phyloP scores from a whole-genome alignment of 768 basidiomycete species.

The Rhodocollybia butyracea region DNA sequence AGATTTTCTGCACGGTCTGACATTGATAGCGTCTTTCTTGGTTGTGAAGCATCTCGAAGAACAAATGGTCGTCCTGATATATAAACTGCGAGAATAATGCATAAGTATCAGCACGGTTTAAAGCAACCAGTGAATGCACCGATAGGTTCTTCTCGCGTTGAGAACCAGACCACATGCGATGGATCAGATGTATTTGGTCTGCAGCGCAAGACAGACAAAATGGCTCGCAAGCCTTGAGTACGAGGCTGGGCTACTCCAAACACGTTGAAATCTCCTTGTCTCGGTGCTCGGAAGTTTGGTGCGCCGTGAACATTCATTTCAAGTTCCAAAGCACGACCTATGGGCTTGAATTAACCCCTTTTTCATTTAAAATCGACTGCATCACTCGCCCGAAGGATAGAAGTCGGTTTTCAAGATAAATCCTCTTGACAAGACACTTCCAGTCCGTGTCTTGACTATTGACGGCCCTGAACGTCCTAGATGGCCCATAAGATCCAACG shows the following conservation, averaged over 20 bases:
- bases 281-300: constrained; percentile 89
- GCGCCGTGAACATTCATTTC: constrained; percentile 92
- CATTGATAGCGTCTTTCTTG: constrained; percentile 70
- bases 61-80: constrained; percentile 93
- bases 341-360: constrained; percentile 3
- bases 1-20: constrained; percentile 95
- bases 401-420: constrained; percentile 95
- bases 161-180: constrained; percentile 91
- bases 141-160: constrained; percentile 93
- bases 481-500: constrained; percentile 59
- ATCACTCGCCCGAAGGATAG: constrained; percentile 65
- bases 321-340: constrained; percentile 85
- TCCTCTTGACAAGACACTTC: constrained; percentile 81
- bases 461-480: constrained; percentile 66
- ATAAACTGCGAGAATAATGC: constrained; percentile 50
- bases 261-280: constrained; percentile 78
- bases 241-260: constrained; percentile 96
- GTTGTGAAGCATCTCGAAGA: constrained; percentile 81
- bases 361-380: not conserved
- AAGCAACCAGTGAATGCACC: constrained; percentile 43
- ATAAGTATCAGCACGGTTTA: not conserved
- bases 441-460: constrained; percentile 78
- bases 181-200: constrained; percentile 60
- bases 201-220: constrained; percentile 80
- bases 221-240: constrained; percentile 85